Evolutionary conservation across 2,329 filamentous ascomycete genomes (phyloP).

Genomic region (Aspergillus glaucus): DNA sequence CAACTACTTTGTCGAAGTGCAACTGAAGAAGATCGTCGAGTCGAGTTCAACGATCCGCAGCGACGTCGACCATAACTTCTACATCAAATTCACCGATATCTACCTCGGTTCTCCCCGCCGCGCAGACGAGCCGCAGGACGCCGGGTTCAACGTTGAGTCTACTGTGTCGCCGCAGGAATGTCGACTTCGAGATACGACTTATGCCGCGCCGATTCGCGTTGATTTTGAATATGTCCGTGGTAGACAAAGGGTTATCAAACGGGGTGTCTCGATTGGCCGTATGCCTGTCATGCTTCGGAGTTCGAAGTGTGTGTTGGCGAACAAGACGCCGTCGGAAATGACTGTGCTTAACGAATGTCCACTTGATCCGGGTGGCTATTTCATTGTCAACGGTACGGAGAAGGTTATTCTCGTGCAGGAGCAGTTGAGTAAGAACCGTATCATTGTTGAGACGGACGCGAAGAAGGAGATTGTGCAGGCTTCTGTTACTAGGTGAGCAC

Average conservation of each 20-base stretch:
- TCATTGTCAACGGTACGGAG: constrained; percentile 94
- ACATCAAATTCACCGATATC: constrained; percentile 88
- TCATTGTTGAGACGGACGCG: constrained; percentile 88
- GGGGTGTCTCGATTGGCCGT: constrained; percentile 71
- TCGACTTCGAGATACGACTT: constrained; percentile 93
- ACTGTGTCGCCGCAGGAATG: constrained; percentile 90
- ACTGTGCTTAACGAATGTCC: constrained; percentile 90
- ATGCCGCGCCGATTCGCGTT: constrained; percentile 87
- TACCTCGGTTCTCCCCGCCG: constrained; percentile 77
- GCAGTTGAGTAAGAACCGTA: constrained; percentile 96
- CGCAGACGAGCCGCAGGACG: constrained; percentile 62
- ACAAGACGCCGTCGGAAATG: constrained; percentile 83
- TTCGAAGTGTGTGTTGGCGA: constrained; percentile 79
- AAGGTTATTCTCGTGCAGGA: constrained; percentile 99
- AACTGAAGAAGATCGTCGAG: constrained; percentile 93
- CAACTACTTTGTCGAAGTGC: constrained; percentile 95
- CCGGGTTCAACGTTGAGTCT: constrained; percentile 37
- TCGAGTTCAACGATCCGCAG: constrained; percentile 84
- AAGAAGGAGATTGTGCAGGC: constrained; percentile 93
- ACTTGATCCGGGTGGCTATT: constrained; percentile 93
- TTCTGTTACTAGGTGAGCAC: constrained; percentile 66
- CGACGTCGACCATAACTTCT: constrained; percentile 88
- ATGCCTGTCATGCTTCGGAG: constrained; percentile 97
- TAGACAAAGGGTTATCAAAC: constrained; percentile 66
- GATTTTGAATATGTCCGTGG: constrained; percentile 87